Conservation (phyloP, 1,284 basidiomycete genomes). For the Pulveroboletus sp. region DNA sequence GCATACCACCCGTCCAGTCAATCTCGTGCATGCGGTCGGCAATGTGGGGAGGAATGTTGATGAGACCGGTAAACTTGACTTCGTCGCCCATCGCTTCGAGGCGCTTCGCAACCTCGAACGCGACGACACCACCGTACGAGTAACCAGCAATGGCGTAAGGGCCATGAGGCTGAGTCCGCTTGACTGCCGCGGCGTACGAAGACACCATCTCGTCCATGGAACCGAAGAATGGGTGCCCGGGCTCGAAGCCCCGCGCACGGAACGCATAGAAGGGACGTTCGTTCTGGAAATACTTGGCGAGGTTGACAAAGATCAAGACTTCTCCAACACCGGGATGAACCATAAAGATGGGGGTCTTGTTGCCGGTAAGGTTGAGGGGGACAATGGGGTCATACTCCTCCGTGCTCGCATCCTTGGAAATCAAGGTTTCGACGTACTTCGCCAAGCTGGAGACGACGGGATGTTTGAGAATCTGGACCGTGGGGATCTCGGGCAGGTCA, state of each 20-base stretch:
- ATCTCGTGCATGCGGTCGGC: constrained; percentile 46
- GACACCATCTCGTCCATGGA: constrained; percentile 47
- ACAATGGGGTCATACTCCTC: constrained; percentile 40
- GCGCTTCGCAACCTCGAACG: constrained; percentile 47
- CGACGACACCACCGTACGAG: constrained; percentile 50
- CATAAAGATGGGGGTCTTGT: constrained; percentile 47
- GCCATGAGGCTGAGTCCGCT: constrained; percentile 41
- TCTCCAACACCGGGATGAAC: constrained; percentile 37
- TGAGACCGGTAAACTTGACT: constrained; percentile 44
- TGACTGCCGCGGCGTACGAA: constrained; percentile 42
- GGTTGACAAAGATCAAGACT: constrained; percentile 47
- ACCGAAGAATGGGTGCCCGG: constrained; percentile 39
- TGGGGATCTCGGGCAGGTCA: constrained; percentile 41
- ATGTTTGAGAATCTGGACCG: constrained; percentile 44
- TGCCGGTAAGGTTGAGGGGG: constrained; percentile 41
- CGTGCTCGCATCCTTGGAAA: constrained; percentile 15
- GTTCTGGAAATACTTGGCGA: constrained; percentile 42
- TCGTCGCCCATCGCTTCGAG: constrained; percentile 41
- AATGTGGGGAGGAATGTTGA: constrained; percentile 48
- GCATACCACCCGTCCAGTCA: constrained; percentile 42
- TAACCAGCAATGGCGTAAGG: constrained; percentile 51
- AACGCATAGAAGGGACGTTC: constrained; percentile 48
- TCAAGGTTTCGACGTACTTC: constrained; percentile 31
- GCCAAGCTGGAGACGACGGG: constrained; percentile 40
- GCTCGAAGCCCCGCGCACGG: constrained; percentile 47